These are phyloP conservation scores for Plasmodium blacklocki DNA, from an alignment of 169 alveolate genomes.

Conservation along the genomic window DNA sequence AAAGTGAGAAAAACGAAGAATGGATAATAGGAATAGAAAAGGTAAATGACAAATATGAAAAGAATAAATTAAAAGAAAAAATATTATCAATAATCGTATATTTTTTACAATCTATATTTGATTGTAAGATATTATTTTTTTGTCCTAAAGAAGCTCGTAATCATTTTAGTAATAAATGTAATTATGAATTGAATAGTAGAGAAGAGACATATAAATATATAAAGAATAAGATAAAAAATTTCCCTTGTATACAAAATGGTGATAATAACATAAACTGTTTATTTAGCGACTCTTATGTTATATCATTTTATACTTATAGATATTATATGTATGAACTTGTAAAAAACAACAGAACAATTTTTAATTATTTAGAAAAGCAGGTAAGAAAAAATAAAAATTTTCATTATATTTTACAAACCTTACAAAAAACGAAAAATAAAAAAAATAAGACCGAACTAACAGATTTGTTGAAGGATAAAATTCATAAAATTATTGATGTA, in stretches of 20 bases:
- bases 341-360: slow-evolving; percentile 50
- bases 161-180: slow-evolving; percentile 59
- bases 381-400: slow-evolving; percentile 62
- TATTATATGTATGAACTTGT: slow-evolving; percentile 70
- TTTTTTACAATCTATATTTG: slow-evolving; percentile 55
- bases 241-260: slow-evolving; percentile 42
- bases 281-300: slow-evolving; percentile 70
- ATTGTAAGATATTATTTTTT: slow-evolving; percentile 63
- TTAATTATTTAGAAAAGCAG: slow-evolving; percentile 43
- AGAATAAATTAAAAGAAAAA: slow-evolving; percentile 60
- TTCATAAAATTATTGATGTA: slow-evolving; percentile 33
- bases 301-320: slow-evolving; percentile 62
- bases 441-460: slow-evolving; percentile 17
- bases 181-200: slow-evolving; percentile 23
- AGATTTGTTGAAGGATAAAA: slow-evolving; percentile 37
- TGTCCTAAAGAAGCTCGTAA: slow-evolving; percentile 77
- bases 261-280: slow-evolving; percentile 37
- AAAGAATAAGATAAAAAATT: slow-evolving; percentile 55
- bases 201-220: slow-evolving; percentile 67
- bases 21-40: slow-evolving; percentile 76
- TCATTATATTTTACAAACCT: slow-evolving; percentile 33
- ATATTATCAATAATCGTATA: slow-evolving; percentile 57
- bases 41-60: slow-evolving; percentile 71
- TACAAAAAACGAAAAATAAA: slow-evolving; percentile 38
- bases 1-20: background rate